phyloP scores from a whole-genome alignment of 768 basidiomycete species.

The Psilocybe azurescens region DNA sequence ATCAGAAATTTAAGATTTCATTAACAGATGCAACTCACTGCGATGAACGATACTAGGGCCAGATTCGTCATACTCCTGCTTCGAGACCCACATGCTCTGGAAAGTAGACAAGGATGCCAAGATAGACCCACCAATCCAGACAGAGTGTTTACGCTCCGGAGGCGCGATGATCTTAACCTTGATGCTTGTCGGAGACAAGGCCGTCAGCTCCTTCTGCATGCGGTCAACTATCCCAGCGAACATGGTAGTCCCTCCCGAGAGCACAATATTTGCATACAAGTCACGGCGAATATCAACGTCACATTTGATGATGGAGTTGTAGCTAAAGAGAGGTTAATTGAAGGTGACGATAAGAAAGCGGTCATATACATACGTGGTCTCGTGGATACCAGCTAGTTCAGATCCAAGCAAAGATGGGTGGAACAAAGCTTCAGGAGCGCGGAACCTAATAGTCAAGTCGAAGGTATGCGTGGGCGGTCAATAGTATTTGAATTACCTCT shows the following conservation, averaged over 20 bases:
- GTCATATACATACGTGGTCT: conserved; percentile 64
- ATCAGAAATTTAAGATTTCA: not conserved
- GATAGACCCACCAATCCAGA: not conserved
- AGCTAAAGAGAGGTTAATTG: conserved; percentile 35
- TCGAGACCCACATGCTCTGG: not conserved
- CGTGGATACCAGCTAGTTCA: conserved; percentile 90
- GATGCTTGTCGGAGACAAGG: conserved; percentile 85
- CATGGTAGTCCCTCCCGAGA: conserved; percentile 93
- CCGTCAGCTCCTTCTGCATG: conserved; percentile 92
- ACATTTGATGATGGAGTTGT: conserved; percentile 86
- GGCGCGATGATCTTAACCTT: conserved; percentile 78
- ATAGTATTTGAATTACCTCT: conserved; percentile 69
- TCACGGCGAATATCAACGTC: conserved; percentile 87
- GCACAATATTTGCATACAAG: conserved; percentile 80
- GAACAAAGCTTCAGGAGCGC: conserved; percentile 93
- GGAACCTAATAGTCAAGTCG: conserved; percentile 61
- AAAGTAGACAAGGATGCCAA: not conserved
- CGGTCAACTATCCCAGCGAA: conserved; percentile 96
- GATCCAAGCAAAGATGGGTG: conserved; percentile 89
- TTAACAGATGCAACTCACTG: conserved; percentile 42
- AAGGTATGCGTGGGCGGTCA: not conserved
- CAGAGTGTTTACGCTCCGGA: not conserved
- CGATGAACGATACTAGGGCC: conserved; percentile 80
- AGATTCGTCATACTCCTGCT: not conserved
- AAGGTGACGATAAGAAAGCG: not conserved